phyloP scores from a whole-genome alignment of 2,329 filamentous ascomycete species.

The Zelopaecilomyces penicillatus region DNA sequence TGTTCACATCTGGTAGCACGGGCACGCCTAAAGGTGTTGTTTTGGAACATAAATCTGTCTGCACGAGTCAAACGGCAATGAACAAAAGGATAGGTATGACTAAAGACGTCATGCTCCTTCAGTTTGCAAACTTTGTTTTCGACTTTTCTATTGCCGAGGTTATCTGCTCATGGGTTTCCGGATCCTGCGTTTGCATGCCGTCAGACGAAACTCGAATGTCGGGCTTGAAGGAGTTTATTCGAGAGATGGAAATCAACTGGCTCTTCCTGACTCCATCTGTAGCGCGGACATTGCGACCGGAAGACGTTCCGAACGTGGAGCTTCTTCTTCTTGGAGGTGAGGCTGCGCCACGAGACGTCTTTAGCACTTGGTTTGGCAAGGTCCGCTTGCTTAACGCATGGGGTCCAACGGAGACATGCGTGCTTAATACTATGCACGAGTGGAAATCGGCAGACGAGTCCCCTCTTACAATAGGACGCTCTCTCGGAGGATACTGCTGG shows the following conservation, averaged over 20 bases:
- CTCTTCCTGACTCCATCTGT: constrained; percentile 11
- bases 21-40: constrained; percentile 12
- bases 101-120: constrained; percentile 8
- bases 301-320: constrained; percentile 7
- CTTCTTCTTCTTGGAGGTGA: constrained; percentile 11
- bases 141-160: constrained; percentile 11
- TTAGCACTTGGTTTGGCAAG: constrained; percentile 9
- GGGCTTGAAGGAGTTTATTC: constrained; percentile 7
- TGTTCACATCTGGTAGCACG: constrained; percentile 12
- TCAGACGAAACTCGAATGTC: constrained; percentile 8
- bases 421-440: constrained; percentile 8
- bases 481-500: constrained; percentile 7
- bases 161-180: constrained; percentile 8
- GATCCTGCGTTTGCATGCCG: constrained; percentile 11
- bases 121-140: constrained; percentile 13
- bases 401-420: constrained; percentile 12
- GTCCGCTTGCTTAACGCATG: constrained; percentile 12
- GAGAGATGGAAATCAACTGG: constrained; percentile 2
- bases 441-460: constrained; percentile 6
- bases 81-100: constrained; percentile 2
- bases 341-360: constrained; percentile 5
- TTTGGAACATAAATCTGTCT: constrained; percentile 9
- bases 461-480: constrained; percentile 5
- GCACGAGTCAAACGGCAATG: constrained; percentile 6
- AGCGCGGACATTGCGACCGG: constrained; percentile 7